Conservation (phyloP, 768 basidiomycete genomes). For the Rhizopogon vulgaris region DNA sequence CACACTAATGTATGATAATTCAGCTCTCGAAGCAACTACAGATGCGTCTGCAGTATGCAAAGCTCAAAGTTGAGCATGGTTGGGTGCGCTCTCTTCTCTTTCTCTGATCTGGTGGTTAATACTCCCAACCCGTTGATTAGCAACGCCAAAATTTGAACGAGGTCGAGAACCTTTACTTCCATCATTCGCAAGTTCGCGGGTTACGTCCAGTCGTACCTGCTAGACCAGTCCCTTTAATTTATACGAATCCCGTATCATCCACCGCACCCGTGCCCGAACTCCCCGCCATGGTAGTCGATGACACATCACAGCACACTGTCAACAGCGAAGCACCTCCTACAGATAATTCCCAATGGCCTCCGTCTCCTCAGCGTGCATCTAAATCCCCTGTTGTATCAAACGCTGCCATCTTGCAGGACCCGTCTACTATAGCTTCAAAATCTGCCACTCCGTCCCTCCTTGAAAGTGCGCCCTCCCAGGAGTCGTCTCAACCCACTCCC, state of each 20-base stretch:
- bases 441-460: neutral
- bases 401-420: neutral
- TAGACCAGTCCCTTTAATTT: constrained; percentile 12
- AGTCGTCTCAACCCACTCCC: neutral
- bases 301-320: neutral
- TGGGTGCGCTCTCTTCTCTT: constrained; percentile 47
- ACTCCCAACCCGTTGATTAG: constrained; percentile 26
- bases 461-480: neutral
- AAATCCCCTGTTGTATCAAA: neutral
- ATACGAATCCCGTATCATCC: neutral
- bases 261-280: neutral
- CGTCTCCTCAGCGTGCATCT: constrained; percentile 13
- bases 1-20: neutral
- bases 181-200: constrained; percentile 51
- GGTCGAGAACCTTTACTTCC: constrained; percentile 80
- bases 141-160: constrained; percentile 76
- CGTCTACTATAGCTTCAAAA: neutral
- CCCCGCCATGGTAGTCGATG: constrained; percentile 6
- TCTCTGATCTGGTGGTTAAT: neutral
- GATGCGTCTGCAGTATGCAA: constrained; percentile 69
- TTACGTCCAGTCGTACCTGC: constrained; percentile 11
- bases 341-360: constrained; percentile 13
- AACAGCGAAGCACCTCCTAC: constrained; percentile 9
- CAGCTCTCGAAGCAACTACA: constrained; percentile 70
- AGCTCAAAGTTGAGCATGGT: constrained; percentile 74